Percentiles rank a stretch among this genome's conserved stretches.
These are phyloP conservation scores for Grifola frondosa DNA, from an alignment of 1,284 basidiomycete genomes.

Conservation along the genomic window DNA sequence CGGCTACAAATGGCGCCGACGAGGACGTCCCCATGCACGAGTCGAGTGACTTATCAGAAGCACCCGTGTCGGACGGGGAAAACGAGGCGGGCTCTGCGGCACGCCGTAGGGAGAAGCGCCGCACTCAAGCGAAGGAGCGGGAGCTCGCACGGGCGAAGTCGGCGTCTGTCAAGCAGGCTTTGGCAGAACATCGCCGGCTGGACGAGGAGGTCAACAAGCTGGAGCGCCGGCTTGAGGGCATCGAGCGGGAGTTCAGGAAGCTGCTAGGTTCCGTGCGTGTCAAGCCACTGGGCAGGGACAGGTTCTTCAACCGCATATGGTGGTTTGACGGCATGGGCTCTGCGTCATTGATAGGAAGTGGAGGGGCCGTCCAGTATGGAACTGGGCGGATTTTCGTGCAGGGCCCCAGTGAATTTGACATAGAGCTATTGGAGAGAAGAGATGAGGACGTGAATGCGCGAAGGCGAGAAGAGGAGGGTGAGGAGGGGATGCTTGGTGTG, in stretches of 20 bases:
- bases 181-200: slow-evolving; percentile 77
- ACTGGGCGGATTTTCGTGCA: slow-evolving; percentile 91
- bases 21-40: slow-evolving; percentile 62
- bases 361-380: slow-evolving; percentile 79
- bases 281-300: slow-evolving; percentile 86
- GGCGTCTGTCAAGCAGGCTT: slow-evolving; percentile 66
- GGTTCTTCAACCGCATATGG: slow-evolving; percentile 95
- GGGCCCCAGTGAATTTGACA: slow-evolving; percentile 78
- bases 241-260: slow-evolving; percentile 93
- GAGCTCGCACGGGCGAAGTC: slow-evolving; percentile 74
- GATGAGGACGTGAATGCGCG: slow-evolving; percentile 56
- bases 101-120: slow-evolving; percentile 23
- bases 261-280: slow-evolving; percentile 81
- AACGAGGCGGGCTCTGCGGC: slow-evolving; percentile 52
- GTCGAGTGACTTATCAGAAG: slow-evolving; percentile 70
- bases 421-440: slow-evolving; percentile 63
- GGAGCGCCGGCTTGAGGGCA: slow-evolving; percentile 75
- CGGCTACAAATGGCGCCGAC: slow-evolving; percentile 37
- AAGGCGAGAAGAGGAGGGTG: slow-evolving; percentile 74
- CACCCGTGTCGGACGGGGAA: slow-evolving; percentile 40
- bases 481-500: slow-evolving; percentile 66
- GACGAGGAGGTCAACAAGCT: slow-evolving; percentile 85
- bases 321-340: slow-evolving; percentile 98
- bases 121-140: slow-evolving; percentile 68
- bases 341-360: slow-evolving; percentile 70